phyloP scores from a whole-genome alignment of 352 stramenopile species.

The Paralagenidium karlingii region DNA sequence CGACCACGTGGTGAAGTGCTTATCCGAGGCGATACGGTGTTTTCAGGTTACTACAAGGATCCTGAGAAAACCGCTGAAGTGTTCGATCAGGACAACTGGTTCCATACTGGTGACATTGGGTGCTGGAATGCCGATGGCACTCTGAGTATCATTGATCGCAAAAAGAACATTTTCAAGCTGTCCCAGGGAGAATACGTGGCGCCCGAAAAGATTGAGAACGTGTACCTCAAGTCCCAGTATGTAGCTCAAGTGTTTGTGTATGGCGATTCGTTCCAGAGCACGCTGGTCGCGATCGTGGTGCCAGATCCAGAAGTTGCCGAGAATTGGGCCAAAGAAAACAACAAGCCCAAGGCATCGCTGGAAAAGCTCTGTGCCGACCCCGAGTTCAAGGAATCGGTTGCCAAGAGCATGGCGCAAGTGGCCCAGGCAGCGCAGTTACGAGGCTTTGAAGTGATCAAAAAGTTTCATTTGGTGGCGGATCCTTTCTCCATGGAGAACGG shows the following conservation, averaged over 20 bases:
- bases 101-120: slow-evolving; percentile 95
- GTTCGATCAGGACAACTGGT: slow-evolving; percentile 88
- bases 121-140: slow-evolving; percentile 88
- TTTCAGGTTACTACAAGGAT: slow-evolving; percentile 93
- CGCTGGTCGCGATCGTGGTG: slow-evolving; percentile 91
- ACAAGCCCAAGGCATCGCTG: slow-evolving; percentile 16
- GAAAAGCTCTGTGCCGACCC: slow-evolving; percentile 33
- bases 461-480: slow-evolving; percentile 85
- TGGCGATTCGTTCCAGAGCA: slow-evolving; percentile 92
- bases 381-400: slow-evolving; percentile 14
- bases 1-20: slow-evolving; percentile 55
- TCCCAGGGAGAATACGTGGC: slow-evolving; percentile 94
- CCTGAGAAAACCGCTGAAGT: slow-evolving; percentile 85
- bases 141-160: slow-evolving; percentile 85
- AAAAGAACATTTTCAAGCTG: slow-evolving; percentile 94
- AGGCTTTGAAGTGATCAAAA: slow-evolving; percentile 89
- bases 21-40: slow-evolving; percentile 73
- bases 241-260: slow-evolving; percentile 94
- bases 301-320: slow-evolving; percentile 35
- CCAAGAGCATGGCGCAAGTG: slow-evolving; percentile 34
- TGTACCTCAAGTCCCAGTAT: slow-evolving; percentile 79
- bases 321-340: slow-evolving; percentile 18
- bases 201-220: slow-evolving; percentile 95
- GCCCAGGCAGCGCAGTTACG: slow-evolving; percentile 52
- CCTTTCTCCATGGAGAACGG: slow-evolving; percentile 90